These are phyloP conservation scores for Naematelia encephala DNA, from an alignment of 768 basidiomycete genomes.

Conservation along the genomic window DNA sequence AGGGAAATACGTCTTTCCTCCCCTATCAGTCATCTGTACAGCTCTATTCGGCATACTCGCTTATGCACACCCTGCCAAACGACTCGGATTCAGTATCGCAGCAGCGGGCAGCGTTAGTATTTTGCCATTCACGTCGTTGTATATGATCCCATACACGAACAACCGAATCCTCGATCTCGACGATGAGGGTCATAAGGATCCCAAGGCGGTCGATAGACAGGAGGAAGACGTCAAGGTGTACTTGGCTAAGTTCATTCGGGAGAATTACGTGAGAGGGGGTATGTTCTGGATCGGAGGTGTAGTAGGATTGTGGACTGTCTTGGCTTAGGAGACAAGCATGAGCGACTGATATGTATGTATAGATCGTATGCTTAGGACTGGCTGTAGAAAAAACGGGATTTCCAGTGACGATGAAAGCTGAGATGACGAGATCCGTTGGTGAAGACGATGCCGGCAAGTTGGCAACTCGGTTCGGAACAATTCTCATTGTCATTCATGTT, in stretches of 20 bases:
- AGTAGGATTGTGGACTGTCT: constrained; percentile 10
- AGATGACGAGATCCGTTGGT: too few relatives aligned
- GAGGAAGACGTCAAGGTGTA: constrained; percentile 3
- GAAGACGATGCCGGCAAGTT: too few relatives aligned
- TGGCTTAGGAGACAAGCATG: too few relatives aligned
- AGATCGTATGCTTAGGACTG: too few relatives aligned
- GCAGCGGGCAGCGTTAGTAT: constrained; percentile 9
- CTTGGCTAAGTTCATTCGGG: constrained; percentile 4
- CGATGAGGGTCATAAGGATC: neutral
- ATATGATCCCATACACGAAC: constrained; percentile 11
- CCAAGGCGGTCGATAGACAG: constrained; percentile 3
- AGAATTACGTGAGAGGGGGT: constrained; percentile 6
- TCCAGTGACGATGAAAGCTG: too few relatives aligned
- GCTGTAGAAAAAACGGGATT: too few relatives aligned
- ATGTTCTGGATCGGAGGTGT: constrained; percentile 7
- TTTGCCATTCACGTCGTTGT: constrained; percentile 9
- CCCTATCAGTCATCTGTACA: too few relatives aligned
- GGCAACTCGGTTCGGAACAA: too few relatives aligned
- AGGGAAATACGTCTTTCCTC: too few relatives aligned
- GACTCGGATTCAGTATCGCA: neutral
- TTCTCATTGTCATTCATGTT: too few relatives aligned
- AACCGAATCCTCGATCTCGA: constrained; percentile 10
- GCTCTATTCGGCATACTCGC: constrained; percentile 1
- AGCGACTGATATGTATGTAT: too few relatives aligned
- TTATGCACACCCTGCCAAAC: constrained; percentile 1